Conservation (phyloP, 2,329 filamentous ascomycete species). For the Kalmusia sp. region DNA sequence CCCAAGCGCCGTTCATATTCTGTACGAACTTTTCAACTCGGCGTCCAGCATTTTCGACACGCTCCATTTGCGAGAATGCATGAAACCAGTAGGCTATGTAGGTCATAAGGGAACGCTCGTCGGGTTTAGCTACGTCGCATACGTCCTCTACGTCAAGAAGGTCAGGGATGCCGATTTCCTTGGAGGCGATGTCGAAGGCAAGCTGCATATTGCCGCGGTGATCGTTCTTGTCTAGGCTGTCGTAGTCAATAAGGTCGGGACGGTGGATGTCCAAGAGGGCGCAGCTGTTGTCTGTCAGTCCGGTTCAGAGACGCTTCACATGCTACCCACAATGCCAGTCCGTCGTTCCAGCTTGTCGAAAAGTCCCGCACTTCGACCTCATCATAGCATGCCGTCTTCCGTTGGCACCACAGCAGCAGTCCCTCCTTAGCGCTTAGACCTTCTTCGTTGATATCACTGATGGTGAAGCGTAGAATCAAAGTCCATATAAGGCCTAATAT, state of each 20-base stretch:
- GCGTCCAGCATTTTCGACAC: conserved; percentile 95
- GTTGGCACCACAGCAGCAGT: conserved; percentile 93
- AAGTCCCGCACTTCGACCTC: conserved; percentile 97
- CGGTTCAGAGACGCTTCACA: too few species aligned
- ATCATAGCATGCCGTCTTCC: conserved; percentile 98
- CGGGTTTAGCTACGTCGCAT: conserved; percentile 92
- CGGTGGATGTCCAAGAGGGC: conserved; percentile 95
- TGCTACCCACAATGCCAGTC: conserved; percentile 75
- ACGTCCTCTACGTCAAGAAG: conserved; percentile 98
- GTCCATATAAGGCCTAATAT: conserved; percentile 98
- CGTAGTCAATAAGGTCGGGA: conserved; percentile 96
- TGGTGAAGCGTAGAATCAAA: conserved; percentile 95
- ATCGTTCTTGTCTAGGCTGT: conserved; percentile 90
- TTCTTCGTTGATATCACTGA: conserved; percentile 98
- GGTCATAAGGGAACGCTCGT: conserved; percentile 97
- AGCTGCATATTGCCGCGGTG: conserved; percentile 97
- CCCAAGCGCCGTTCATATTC: conserved; percentile 99
- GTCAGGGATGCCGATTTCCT: conserved; percentile 96
- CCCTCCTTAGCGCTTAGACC: conserved; percentile 98
- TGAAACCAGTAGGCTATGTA: conserved; percentile 99
- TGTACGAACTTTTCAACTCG: conserved; percentile 98
- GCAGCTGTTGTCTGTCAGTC: conserved; percentile 59
- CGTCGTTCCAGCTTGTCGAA: conserved; percentile 95
- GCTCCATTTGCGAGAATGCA: conserved; percentile 98
- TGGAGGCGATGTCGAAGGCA: conserved; percentile 93